These are phyloP conservation scores for Candida dajiaensis DNA, from an alignment of 805 yeast genomes.

Conservation along the genomic window DNA sequence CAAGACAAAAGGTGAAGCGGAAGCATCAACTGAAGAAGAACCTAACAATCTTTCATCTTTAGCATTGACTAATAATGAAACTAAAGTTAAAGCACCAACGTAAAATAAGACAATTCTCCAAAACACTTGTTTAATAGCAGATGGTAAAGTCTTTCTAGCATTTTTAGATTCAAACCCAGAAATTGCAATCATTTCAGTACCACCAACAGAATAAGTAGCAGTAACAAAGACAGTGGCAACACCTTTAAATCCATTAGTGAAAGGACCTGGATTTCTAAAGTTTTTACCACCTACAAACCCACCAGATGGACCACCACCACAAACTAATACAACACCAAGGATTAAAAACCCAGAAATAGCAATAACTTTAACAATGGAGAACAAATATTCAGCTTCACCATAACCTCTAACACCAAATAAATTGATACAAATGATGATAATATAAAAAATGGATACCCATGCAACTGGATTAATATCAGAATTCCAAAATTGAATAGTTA, in stretches of 20 bases:
- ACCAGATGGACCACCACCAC: slow-evolving; percentile 43
- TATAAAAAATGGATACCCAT: slow-evolving; percentile 45
- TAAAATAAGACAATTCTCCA: slow-evolving; percentile 49
- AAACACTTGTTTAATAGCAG: slow-evolving; percentile 49
- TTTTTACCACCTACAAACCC: slow-evolving; percentile 40
- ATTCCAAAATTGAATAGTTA: slow-evolving; percentile 48
- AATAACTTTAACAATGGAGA: slow-evolving; percentile 42
- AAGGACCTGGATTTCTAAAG: slow-evolving; percentile 57
- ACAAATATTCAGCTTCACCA: slow-evolving; percentile 48
- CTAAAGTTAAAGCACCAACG: slow-evolving; percentile 36
- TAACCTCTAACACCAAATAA: slow-evolving; percentile 50
- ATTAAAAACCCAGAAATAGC: slow-evolving; percentile 50
- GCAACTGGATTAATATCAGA: slow-evolving; percentile 40
- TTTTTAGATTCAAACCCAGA: slow-evolving; percentile 44
- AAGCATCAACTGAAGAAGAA: slow-evolving; percentile 23
- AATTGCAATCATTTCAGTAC: slow-evolving; percentile 46
- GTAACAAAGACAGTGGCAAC: slow-evolving; percentile 48
- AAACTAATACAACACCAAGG: slow-evolving; percentile 41
- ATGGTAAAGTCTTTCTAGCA: slow-evolving; percentile 43
- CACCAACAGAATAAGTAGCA: slow-evolving; percentile 50
- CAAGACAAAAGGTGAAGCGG: slow-evolving; percentile 45
- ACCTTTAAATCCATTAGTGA: slow-evolving; percentile 52
- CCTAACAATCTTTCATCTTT: slow-evolving; percentile 30
- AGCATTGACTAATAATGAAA: slow-evolving; percentile 44
- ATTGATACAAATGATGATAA: slow-evolving; percentile 42